Evolutionary conservation across 352 stramenopile genomes (phyloP).

Genomic region (Peronospora destructor): DNA sequence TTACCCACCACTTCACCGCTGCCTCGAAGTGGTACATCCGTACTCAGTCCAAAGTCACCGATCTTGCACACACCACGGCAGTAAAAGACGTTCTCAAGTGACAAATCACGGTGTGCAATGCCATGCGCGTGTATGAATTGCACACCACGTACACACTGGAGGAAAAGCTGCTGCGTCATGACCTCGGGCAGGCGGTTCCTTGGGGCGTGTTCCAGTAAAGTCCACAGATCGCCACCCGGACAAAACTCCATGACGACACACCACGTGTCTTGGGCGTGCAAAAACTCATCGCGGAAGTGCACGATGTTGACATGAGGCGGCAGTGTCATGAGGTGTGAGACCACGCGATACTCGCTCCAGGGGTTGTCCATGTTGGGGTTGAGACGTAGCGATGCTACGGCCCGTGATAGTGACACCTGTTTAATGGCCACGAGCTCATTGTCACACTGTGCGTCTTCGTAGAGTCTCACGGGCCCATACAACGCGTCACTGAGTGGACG

Average conservation of each 20-base stretch:
- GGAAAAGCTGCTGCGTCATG: conserved; percentile 24
- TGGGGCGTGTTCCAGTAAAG: conserved; percentile 20
- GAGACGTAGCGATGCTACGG: conserved; percentile 18
- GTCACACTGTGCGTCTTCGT: conserved; percentile 24
- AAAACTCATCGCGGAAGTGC: conserved; percentile 33
- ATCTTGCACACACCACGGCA: conserved; percentile 32
- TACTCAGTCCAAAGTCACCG: conserved; percentile 51
- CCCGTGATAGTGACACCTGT: conserved; percentile 29
- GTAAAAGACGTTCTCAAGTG: conserved; percentile 49
- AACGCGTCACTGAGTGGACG: conserved; percentile 25
- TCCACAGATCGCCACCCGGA: conserved; percentile 39
- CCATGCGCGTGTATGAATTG: conserved; percentile 33
- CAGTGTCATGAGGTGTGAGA: conserved; percentile 21
- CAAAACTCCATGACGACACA: conserved; percentile 54
- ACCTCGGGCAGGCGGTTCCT: conserved; percentile 21
- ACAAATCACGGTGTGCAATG: conserved; percentile 47
- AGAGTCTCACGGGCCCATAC: conserved; percentile 42
- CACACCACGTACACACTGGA: conserved; percentile 29
- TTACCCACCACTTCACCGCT: conserved; percentile 32
- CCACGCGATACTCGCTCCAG: conserved; percentile 29
- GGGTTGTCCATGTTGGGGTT: conserved; percentile 41
- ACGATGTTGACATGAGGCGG: conserved; percentile 38
- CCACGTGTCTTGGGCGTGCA: conserved; percentile 35
- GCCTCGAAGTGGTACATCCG: conserved; percentile 8
- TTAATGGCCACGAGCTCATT: conserved; percentile 45